These are phyloP conservation scores for Nigrospora sphaerica DNA, from an alignment of 2,329 filamentous ascomycete species.

Conservation along the genomic window DNA sequence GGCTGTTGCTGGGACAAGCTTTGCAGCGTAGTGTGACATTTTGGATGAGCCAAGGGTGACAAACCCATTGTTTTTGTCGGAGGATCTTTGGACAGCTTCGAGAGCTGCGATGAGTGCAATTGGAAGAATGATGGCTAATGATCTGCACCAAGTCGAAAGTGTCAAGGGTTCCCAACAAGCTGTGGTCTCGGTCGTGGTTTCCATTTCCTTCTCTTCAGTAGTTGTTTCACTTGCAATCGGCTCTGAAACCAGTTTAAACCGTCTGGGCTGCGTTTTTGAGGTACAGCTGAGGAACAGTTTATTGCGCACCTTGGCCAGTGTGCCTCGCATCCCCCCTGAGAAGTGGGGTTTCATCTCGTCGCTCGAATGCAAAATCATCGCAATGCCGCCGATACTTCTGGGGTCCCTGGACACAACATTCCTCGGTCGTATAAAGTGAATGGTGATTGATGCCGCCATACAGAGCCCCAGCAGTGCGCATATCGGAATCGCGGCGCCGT, in stretches of 20 bases:
- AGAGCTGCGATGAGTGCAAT: neutral
- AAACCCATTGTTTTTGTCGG: neutral
- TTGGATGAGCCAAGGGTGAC: neutral
- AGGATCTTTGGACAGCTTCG: conserved; percentile 1
- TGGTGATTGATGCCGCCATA: neutral
- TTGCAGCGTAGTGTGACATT: neutral
- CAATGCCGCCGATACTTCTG: conserved; percentile 2
- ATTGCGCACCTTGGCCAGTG: too few relatives aligned
- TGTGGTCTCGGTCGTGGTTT: too few relatives aligned
- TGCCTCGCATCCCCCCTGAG: too few relatives aligned
- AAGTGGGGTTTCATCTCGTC: neutral
- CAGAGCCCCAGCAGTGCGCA: neutral
- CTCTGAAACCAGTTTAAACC: too few relatives aligned
- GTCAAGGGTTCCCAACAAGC: conserved; percentile 1
- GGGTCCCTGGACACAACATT: conserved; percentile 2
- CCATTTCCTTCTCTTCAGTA: too few relatives aligned
- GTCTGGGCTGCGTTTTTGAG: too few relatives aligned
- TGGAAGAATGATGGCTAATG: neutral
- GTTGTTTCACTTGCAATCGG: too few relatives aligned
- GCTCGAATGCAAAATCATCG: neutral
- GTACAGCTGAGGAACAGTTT: too few relatives aligned
- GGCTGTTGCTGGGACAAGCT: neutral
- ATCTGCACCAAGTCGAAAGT: neutral
- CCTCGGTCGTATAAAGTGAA: neutral
- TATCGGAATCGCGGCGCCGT: neutral